phyloP scores from a whole-genome alignment of 441 rosid species.

The Mallotus repandus region DNA sequence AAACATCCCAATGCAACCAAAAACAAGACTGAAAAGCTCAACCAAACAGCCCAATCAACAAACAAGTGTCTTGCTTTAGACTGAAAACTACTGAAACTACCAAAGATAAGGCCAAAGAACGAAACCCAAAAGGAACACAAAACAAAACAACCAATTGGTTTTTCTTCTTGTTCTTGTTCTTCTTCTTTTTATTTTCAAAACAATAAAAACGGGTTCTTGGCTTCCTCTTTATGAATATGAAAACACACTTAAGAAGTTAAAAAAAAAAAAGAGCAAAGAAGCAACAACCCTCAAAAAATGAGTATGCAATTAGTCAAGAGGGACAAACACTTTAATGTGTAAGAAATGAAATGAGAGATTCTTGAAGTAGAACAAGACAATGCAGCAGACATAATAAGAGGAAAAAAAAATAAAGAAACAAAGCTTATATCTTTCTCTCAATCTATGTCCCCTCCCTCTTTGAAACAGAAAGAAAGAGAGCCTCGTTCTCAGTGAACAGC shows the following conservation, averaged over 20 bases:
- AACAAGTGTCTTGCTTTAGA: conserved; percentile 23
- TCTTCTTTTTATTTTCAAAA: background rate
- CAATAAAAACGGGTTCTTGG: background rate
- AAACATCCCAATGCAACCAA: conserved; percentile 20
- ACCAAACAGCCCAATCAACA: conserved; percentile 30
- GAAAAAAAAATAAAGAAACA: conserved; percentile 17
- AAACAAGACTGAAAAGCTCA: conserved; percentile 14
- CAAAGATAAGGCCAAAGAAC: conserved; percentile 1
- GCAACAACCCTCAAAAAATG: conserved; percentile 36
- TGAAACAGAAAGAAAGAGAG: conserved; percentile 43
- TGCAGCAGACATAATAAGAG: conserved; percentile 55
- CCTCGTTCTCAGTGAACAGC: conserved; percentile 76
- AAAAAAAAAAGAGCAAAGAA: conserved; percentile 29
- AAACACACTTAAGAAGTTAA: conserved; percentile 12
- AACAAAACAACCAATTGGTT: conserved; percentile 30
- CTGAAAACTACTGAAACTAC: background rate
- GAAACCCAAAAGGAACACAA: background rate
- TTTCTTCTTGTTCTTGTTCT: background rate
- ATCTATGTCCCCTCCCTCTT: conserved; percentile 33
- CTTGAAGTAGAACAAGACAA: conserved; percentile 76
- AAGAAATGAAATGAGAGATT: conserved; percentile 63
- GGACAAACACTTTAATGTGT: conserved; percentile 48
- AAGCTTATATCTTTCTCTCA: conserved; percentile 34
- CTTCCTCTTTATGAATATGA: conserved; percentile 2
- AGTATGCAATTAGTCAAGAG: conserved; percentile 29